Percentiles rank a stretch among this genome's conserved stretches.
Evolutionary conservation across 805 yeast species (phyloP).

Genomic region (Nakazawaea anatomiae): DNA sequence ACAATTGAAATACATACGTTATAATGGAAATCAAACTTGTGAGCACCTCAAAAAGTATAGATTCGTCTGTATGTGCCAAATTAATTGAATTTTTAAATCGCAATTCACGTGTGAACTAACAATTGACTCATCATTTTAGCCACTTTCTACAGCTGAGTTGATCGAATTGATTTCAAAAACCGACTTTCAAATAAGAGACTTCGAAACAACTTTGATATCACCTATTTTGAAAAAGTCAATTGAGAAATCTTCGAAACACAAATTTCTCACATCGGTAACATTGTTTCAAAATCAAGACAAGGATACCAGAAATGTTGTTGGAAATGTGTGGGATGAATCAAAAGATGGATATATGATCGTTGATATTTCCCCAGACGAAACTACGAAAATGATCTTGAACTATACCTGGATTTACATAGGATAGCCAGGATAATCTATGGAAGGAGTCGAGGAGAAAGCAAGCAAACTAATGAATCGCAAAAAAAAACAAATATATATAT

Average conservation of each 20-base stretch:
- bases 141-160: not conserved
- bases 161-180: not conserved
- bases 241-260: constrained; percentile 7
- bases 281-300: not conserved
- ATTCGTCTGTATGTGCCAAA: not conserved
- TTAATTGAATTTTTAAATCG: not conserved
- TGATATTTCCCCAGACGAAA: constrained; percentile 14
- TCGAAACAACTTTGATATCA: not conserved
- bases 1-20: too few relatives aligned
- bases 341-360: constrained; percentile 32
- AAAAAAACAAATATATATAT: too few relatives aligned
- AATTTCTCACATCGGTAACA: constrained; percentile 3
- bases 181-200: not conserved
- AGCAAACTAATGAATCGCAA: too few relatives aligned
- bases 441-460: too few relatives aligned
- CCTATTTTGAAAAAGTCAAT: not conserved
- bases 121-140: not conserved
- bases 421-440: too few relatives aligned
- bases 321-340: constrained; percentile 33
- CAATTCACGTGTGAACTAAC: not conserved
- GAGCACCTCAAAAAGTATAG: constrained; percentile 15
- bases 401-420: constrained; percentile 8
- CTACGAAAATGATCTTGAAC: not conserved
- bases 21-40: constrained; percentile 5
- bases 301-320: constrained; percentile 13